These are phyloP conservation scores for Tulasnella calospora DNA, from an alignment of 768 basidiomycete species.

Conservation along the genomic window DNA sequence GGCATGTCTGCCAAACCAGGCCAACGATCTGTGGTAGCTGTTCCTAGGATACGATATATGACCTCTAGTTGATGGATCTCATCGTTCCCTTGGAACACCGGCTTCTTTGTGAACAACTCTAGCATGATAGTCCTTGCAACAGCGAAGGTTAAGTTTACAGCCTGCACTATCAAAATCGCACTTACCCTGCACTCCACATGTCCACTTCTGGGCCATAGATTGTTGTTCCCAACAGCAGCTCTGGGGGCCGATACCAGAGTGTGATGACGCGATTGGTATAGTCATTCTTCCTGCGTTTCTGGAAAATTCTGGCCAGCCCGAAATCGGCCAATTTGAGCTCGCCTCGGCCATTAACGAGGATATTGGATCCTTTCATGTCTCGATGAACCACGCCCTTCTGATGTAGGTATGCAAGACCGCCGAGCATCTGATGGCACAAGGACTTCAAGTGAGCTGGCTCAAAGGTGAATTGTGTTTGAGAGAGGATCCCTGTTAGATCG, in stretches of 20 bases:
- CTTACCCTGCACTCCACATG: constrained; percentile 99
- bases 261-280: constrained; percentile 99
- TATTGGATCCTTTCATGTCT: constrained; percentile 99
- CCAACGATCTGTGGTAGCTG: constrained; percentile 81
- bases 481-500: constrained; percentile 89
- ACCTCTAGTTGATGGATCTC: constrained; percentile 96
- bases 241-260: constrained; percentile 95
- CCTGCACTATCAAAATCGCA: not conserved
- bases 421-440: constrained; percentile 90
- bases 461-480: constrained; percentile 84
- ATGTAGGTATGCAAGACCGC: constrained; percentile 90
- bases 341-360: constrained; percentile 83
- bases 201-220: constrained; percentile 97
- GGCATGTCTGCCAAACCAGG: constrained; percentile 63
- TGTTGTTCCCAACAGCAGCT: constrained; percentile 90
- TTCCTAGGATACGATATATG: constrained; percentile 86
- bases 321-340: constrained; percentile 97
- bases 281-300: constrained; percentile 81
- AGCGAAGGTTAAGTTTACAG: constrained; percentile 5
- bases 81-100: constrained; percentile 96
- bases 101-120: constrained; percentile 91
- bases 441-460: constrained; percentile 89
- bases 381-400: constrained; percentile 94
- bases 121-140: constrained; percentile 88
- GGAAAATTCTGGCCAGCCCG: constrained; percentile 92